Base-by-base conservation (phyloP, 768 basidiomycete genomes). In the Phylloporus arenicola region DNA sequence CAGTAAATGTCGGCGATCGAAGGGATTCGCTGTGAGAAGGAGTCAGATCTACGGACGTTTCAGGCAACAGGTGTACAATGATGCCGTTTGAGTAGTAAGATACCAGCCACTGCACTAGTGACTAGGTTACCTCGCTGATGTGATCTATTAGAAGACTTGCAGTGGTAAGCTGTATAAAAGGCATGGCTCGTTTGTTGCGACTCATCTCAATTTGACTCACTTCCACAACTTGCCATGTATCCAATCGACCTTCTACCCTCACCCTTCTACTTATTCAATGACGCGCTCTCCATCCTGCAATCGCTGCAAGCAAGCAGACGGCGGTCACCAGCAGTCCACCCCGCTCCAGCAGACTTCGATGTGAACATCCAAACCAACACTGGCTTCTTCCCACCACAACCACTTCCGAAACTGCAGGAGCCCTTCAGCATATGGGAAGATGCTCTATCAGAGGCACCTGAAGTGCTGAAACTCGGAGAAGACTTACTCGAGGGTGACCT, bases 341-440 rank as follows among this genome's bases (percentile, higher is more conserved):
- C 67, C 38, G 62, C 70, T 11, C 73, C 72, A 17, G 57, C 64
- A 3, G 74, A 81, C 50, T 84, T 81, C 50, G 83, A 84, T 57
- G 66, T 85, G 16, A 61, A 70, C 47, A 62, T 68, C 47, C 53
- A 71, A 27, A 59, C 58, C 14, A 57, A 82, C 56, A 85, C 88
- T 0, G 95, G 95, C 0, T 98, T 97, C 72, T 80, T 97, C 57
- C 95, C 94, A 1, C 67, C 77, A 3, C 67, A 71, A 33, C 83
- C 82, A 1, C 75, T 88, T 7, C 75, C 79, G 2, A 75, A 69
- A 24, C 72, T 95, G 22, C 72, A 75, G 5, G 63, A 61, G 9
- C 65, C 69, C 27, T 94, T 77, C 60, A 67, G 65, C 12, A 63
- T 79, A 5, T 98, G 91, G 92, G 92, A 94, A 68, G 55, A 69